phyloP scores from a whole-genome alignment of 352 stramenopile species.

The Globisporangium spiculum region DNA sequence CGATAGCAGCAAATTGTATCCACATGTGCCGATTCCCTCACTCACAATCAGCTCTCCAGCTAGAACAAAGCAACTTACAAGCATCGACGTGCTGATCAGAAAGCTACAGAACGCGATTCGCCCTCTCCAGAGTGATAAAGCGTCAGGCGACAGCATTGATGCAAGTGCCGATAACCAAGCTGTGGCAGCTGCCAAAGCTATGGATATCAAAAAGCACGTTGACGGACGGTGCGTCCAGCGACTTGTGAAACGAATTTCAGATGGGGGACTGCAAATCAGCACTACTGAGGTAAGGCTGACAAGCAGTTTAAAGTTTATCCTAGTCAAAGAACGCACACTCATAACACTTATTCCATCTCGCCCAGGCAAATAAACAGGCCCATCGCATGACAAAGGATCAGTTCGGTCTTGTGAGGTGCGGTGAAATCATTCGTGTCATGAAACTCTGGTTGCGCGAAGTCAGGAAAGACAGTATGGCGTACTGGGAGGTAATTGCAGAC shows the following conservation, averaged over 20 bases:
- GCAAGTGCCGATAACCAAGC: slow-evolving; percentile 3
- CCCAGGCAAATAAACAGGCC: slow-evolving; percentile 37
- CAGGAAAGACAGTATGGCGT: slow-evolving; percentile 25
- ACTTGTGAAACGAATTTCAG: slow-evolving; percentile 37
- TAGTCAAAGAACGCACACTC: not conserved
- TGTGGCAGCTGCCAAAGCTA: slow-evolving; percentile 5
- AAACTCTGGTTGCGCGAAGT: slow-evolving; percentile 33
- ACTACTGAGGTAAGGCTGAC: slow-evolving; percentile 26
- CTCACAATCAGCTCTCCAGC: not conserved
- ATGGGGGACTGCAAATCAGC: slow-evolving; percentile 32
- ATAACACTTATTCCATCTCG: not conserved
- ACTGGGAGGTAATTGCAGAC: slow-evolving; percentile 37
- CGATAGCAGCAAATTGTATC: not conserved
- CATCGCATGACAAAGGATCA: slow-evolving; percentile 33
- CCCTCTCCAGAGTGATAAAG: slow-evolving; percentile 8
- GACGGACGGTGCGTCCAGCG: slow-evolving; percentile 39
- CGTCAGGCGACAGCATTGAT: not conserved
- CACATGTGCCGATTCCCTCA: not conserved
- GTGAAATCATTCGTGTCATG: slow-evolving; percentile 49
- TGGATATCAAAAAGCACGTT: slow-evolving; percentile 36
- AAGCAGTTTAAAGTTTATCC: not conserved
- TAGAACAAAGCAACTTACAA: slow-evolving; percentile 13
- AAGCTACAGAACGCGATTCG: slow-evolving; percentile 35
- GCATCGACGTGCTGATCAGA: slow-evolving; percentile 23
- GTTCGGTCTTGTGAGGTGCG: slow-evolving; percentile 43